phyloP scores from a whole-genome alignment of 192 early-diverging fungal genomes.

The Podila epigama region DNA sequence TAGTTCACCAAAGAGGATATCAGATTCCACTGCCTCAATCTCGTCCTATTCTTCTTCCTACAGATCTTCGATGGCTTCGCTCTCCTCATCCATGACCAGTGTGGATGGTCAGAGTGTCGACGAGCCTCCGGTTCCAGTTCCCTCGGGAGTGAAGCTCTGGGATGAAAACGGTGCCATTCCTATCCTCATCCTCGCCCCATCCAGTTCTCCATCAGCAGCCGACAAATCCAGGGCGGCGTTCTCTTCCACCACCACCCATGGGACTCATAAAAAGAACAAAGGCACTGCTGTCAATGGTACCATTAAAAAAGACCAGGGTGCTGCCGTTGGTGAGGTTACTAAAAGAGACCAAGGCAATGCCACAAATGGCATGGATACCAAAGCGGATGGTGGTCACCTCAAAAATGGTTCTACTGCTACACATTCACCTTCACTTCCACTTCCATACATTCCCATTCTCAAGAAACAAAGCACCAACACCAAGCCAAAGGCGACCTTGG shows the following conservation, averaged over 20 bases:
- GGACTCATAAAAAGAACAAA: not conserved
- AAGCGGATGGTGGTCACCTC: not conserved
- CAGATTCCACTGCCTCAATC: not conserved
- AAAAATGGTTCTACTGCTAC: too few species aligned
- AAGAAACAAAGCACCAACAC: not conserved
- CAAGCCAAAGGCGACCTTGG: not conserved
- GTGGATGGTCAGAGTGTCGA: not conserved
- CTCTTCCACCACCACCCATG: too few species aligned
- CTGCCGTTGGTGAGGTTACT: not conserved
- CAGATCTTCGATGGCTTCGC: constrained; percentile 15
- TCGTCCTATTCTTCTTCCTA: constrained; percentile 4
- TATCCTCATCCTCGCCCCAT: not conserved
- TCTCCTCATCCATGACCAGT: constrained; percentile 9
- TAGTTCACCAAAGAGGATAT: not conserved
- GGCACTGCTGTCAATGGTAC: not conserved
- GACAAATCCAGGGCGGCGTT: not conserved
- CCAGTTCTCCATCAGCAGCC: not conserved
- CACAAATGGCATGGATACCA: not conserved
- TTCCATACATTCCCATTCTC: not conserved
- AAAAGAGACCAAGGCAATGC: not conserved
- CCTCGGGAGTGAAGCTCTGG: not conserved
- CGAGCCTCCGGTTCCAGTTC: not conserved
- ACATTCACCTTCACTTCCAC: not conserved
- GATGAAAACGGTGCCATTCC: not conserved
- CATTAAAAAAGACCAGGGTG: not conserved